Conservation (phyloP, 257 asterid genomes). For the Ajuga chamaepitys region DNA sequence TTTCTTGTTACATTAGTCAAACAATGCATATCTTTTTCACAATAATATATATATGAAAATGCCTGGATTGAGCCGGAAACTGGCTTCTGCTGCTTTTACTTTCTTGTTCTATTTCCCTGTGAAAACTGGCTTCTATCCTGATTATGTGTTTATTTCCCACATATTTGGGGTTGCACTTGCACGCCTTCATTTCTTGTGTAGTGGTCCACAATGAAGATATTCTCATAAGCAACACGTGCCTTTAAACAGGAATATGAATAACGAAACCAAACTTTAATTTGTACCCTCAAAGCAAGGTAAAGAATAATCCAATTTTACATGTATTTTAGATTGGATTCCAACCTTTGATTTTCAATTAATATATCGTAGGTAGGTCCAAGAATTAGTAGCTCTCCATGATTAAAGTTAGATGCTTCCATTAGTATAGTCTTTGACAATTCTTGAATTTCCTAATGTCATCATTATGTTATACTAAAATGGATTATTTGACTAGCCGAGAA, state of each 20-base stretch:
- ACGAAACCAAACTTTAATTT: background rate
- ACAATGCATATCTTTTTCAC: slow-evolving; percentile 16
- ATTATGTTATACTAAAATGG: background rate
- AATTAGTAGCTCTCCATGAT: slow-evolving; percentile 27
- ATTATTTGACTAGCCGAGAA: slow-evolving; percentile 58
- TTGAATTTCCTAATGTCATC: background rate
- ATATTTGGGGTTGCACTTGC: background rate
- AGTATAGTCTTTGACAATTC: slow-evolving; percentile 8
- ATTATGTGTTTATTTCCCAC: background rate
- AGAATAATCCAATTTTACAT: background rate
- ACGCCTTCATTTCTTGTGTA: background rate
- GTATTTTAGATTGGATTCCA: slow-evolving; percentile 1
- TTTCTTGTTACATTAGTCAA: slow-evolving; percentile 14
- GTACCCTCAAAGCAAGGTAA: slow-evolving; percentile 22
- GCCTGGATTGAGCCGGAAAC: slow-evolving; percentile 6
- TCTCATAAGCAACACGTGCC: slow-evolving; percentile 7
- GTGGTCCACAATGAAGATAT: slow-evolving; percentile 1
- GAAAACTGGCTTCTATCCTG: background rate
- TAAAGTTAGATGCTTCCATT: slow-evolving; percentile 6
- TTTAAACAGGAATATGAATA: slow-evolving; percentile 7
- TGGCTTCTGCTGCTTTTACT: slow-evolving; percentile 6
- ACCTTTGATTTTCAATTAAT: slow-evolving; percentile 6
- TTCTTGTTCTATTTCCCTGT: slow-evolving; percentile 4
- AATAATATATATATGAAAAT: too few species aligned
- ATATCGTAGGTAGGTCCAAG: slow-evolving; percentile 23